Evolutionary conservation across 495 filamentous ascomycete species (phyloP), one percentile per base, ranked within the genome.

Genomic region (Penicilliopsis zonata): DNA sequence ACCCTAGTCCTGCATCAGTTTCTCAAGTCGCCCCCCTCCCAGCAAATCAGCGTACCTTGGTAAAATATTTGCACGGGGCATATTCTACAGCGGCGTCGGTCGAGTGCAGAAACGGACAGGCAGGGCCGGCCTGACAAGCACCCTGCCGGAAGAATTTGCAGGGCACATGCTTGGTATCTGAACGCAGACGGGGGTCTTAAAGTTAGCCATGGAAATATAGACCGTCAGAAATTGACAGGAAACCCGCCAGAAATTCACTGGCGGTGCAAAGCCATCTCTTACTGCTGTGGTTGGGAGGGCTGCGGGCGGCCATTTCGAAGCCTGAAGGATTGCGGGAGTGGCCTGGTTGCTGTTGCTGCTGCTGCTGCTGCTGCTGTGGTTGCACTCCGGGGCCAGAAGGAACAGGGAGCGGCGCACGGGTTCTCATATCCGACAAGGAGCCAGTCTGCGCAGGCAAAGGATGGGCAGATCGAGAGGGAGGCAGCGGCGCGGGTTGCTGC

Each of bases 111-210:
- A 96, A 98, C 23, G 90, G 90, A 61, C 90, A 98, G 28, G 86
- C 83, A 50, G 80, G 80, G 42, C 90, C 90, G 29, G 90, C 90
- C 70, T 95, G 88, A 59, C 90, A 98, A 47, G 82, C 78, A 49
- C 90, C 90, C 60, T 93, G 82, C 28, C 85, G 76, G 61, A 86
- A 98, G 76, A 98, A 98, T 65, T 96, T 96, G 80, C 90, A 98
- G 12, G 90, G 90, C 23, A 98, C 90, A 63, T 96, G 90, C 31
- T 86, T 86, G 10, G 93, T 92, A 52, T 95, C 90, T 98, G 50
- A 20, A 20, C 27, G 12, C 34, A 36, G 30, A 18, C 37, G 36
- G 33, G 43, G 33, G 50, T 26, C 17, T 30, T 6, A 9, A 25
- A 30, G 33, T 50, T 42, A 47, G 46, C 31, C 14, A 22, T 4